phyloP scores from a whole-genome alignment of 176 grass and related monocot genomes.

The Rhynchospora tenuis region DNA sequence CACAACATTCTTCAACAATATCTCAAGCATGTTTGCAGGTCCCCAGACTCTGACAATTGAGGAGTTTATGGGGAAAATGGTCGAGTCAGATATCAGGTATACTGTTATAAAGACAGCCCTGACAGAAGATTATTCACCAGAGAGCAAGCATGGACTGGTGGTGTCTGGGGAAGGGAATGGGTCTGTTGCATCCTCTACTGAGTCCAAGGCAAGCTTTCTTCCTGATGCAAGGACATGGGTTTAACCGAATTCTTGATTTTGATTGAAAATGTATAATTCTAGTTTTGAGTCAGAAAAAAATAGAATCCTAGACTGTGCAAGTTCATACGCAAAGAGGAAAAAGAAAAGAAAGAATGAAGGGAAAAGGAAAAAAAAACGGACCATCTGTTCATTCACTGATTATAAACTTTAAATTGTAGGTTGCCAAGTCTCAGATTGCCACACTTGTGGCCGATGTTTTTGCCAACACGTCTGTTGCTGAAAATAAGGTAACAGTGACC shows the following conservation, averaged over 20 bases:
- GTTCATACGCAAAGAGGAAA: neutral
- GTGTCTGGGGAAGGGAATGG: conserved; percentile 45
- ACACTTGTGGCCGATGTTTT: conserved; percentile 81
- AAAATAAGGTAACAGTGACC: conserved; percentile 67
- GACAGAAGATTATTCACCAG: conserved; percentile 67
- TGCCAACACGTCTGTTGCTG: conserved; percentile 53
- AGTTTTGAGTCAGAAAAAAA: too few species aligned
- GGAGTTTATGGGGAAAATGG: conserved; percentile 78
- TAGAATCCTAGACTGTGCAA: neutral
- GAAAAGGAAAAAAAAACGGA: neutral
- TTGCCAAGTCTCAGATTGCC: conserved; percentile 76
- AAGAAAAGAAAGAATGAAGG: too few species aligned
- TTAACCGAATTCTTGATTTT: neutral
- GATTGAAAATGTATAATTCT: too few species aligned
- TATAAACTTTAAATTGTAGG: conserved; percentile 30
- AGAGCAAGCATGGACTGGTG: conserved; percentile 60
- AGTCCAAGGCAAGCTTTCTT: conserved; percentile 48
- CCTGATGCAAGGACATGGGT: neutral
- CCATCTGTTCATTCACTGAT: neutral
- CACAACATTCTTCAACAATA: conserved; percentile 51
- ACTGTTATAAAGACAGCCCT: conserved; percentile 67
- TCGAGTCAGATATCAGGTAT: conserved; percentile 70
- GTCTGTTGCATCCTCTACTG: neutral
- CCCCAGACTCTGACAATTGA: conserved; percentile 47
- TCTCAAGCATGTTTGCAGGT: conserved; percentile 50